Base-by-base conservation (phyloP, 2,329 filamentous ascomycete genomes). In the Cercospora canescens region DNA sequence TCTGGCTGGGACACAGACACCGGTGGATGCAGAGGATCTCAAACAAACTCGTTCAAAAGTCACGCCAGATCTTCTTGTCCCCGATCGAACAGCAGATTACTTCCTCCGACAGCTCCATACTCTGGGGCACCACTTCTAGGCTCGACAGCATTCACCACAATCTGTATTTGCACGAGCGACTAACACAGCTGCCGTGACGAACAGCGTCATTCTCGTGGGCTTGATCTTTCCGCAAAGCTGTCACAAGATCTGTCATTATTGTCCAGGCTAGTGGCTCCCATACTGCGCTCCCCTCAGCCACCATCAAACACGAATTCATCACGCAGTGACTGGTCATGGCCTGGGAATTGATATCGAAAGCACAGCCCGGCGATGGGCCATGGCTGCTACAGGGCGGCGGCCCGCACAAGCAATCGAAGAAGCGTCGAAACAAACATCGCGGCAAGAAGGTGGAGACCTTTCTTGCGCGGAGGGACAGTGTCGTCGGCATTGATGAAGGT, bases 281-380 rank as follows among this genome's bases (percentile, higher is more conserved):
- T 24, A 11, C 11, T 28, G 21, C 41, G 9, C 45, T 24, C 28
- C 45, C 24, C 16, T 16, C 45, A 26, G 21, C 21, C 45, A 39
- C 24, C 56, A 45, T 28, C 4, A 9, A 14, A 6, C 32, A 52
- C 26, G 12, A 52, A 28, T 24, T 21, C 30, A 30, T 12, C 39
- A 7, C n/a, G 30, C 39, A 54, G 30, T 37, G 32, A 24, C 24
- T 30, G 14, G 5, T 37, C 45, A 37, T 54, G 41, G 59, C 32
- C 9, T 24, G n/a, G n/a, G 24, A 8, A 28, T 18, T 28, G 35
- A 7, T 34, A 24, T 26, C n/a, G 26, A n/a, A 59, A 35, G 50
- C 64, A 32, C 68, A 63, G n/a, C 68, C 68, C 34, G 68, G 69
- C 18, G 69, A 71, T 60, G 68, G 68, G 18, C 50, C 52, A 6